Evolutionary conservation across 2,329 filamentous ascomycete species (phyloP).

Genomic region (Apiospora marii): DNA sequence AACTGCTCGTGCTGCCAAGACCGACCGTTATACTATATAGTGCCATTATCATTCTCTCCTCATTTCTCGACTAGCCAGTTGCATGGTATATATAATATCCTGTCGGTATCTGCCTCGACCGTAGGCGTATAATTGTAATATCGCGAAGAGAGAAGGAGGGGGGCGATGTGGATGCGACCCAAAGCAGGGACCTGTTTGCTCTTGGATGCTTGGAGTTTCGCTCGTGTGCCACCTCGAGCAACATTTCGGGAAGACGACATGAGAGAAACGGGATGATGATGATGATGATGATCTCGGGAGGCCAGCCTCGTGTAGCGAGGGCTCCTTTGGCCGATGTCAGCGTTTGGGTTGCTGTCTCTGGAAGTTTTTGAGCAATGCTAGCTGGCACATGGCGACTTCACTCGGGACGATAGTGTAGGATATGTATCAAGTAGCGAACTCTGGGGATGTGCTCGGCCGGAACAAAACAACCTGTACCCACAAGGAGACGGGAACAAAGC

Average conservation of each 20-base stretch:
- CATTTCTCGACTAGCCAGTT: background rate
- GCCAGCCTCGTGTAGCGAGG: background rate
- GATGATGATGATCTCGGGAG: background rate
- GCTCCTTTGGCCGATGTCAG: background rate
- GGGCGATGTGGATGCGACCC: background rate
- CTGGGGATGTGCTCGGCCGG: background rate
- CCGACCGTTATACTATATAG: background rate
- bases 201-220: background rate
- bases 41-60: conserved; percentile 1
- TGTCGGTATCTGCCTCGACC: background rate
- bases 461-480: background rate
- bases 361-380: background rate
- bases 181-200: background rate
- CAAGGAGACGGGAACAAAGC: background rate
- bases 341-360: background rate
- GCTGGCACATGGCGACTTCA: background rate
- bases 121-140: conserved; percentile 13
- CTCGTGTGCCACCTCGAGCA: background rate
- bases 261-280: background rate
- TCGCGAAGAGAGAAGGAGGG: background rate
- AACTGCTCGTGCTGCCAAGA: background rate
- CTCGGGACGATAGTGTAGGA: background rate
- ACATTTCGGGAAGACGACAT: background rate
- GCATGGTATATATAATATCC: conserved; percentile 8
- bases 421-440: background rate